Base-by-base conservation (phyloP, 1,284 basidiomycete species). In the Thelephora terrestris region DNA sequence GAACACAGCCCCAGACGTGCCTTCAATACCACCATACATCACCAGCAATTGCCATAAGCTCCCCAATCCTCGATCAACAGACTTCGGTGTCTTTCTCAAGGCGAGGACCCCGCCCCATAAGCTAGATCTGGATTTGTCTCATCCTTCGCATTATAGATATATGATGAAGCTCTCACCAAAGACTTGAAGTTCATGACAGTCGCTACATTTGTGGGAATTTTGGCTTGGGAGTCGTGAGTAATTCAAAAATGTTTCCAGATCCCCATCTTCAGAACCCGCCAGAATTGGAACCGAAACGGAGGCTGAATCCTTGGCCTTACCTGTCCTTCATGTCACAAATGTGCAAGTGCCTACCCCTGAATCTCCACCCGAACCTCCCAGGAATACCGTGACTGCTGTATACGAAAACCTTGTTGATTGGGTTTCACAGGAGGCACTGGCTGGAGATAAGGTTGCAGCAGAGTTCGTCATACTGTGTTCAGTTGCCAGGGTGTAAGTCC, bases 391-490 rank as follows among this genome's bases (percentile, higher is more conserved):
- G 7, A 14, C 37, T 6, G 20, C 35, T 1, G 54, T 55, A 27
- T 43, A 49, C 6, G 55, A 71, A 4, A 71, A 80, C 45, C 64
- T 91, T 16, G 69, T 91, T 34, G 53, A 64, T 1, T 90, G 87
- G 83, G 74, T 91, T 45, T 81, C 86, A 0, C 63, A 73, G 18
- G 76, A 84, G 53, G 76, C 72, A 5, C 66, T 91, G 1, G 81
- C 71, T 2, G 82, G 83, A 0, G 89, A 91, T 59, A 58, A 53
- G 24, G 67, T 78, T 29, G 83, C 82, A 0, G 89, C 90, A 9
- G 85, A 92, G 64, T 91, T 84, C 79, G 66, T 87, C 2, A 65
- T 93, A 6, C 67, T 92, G 14, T 69, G 74, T 20, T 62, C 74
- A 21, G 69, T 85, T n/a, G 74, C 82, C 18, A 74, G 75, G 61